phyloP scores from a whole-genome alignment of 257 asterid genomes.

The Verbascum thapsus region DNA sequence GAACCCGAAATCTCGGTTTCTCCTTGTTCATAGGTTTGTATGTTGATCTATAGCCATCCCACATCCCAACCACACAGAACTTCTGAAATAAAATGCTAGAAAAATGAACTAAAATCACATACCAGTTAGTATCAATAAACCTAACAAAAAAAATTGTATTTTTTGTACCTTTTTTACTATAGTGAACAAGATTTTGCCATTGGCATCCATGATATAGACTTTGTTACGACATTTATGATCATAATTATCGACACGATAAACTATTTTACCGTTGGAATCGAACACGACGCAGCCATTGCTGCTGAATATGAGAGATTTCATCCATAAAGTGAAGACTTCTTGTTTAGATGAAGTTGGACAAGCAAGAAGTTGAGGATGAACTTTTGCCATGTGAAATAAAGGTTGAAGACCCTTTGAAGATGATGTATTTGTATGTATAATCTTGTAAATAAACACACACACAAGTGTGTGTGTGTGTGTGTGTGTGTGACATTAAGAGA shows the following conservation, averaged over 20 bases:
- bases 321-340: constrained; percentile 46
- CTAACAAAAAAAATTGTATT: neutral
- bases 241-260: constrained; percentile 47
- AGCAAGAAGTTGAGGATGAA: constrained; percentile 36
- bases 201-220: constrained; percentile 41
- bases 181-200: constrained; percentile 38
- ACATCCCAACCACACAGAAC: constrained; percentile 30
- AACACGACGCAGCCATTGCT: constrained; percentile 45
- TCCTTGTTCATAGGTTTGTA: neutral
- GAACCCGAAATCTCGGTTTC: constrained; percentile 29
- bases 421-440: constrained; percentile 15
- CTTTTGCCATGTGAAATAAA: constrained; percentile 37
- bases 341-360: constrained; percentile 38
- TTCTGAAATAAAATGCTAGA: constrained; percentile 24
- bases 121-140: neutral
- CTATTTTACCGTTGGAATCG: constrained; percentile 36
- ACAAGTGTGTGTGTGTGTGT: constrained; percentile 7
- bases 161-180: constrained; percentile 37
- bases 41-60: constrained; percentile 40
- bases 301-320: constrained; percentile 47
- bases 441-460: constrained; percentile 11
- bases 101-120: neutral
- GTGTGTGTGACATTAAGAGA: constrained; percentile 11
- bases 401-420: constrained; percentile 2
- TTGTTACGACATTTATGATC: constrained; percentile 22